Evolutionary conservation across 2,329 filamentous ascomycete genomes (phyloP).

Genomic region (Xylariaceae sp.): DNA sequence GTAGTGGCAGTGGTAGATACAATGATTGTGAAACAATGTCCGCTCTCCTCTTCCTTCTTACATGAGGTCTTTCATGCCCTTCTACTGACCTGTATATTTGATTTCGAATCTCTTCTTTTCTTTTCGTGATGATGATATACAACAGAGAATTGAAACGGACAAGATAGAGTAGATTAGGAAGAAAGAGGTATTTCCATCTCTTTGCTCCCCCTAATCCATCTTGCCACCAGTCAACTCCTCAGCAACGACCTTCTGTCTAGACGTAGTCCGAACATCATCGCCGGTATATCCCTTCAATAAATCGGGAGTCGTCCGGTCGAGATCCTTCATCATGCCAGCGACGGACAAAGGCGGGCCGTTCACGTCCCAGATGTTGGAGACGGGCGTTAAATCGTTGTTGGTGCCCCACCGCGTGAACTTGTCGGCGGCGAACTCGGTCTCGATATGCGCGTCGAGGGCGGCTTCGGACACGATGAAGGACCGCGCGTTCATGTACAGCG

Average conservation of each 20-base stretch:
- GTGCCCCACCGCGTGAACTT: slow-evolving; percentile 38
- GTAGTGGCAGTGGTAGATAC: too few relatives aligned
- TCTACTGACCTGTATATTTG: too few relatives aligned
- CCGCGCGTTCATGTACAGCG: slow-evolving; percentile 84
- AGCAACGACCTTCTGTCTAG: slow-evolving; percentile 52
- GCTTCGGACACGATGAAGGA: slow-evolving; percentile 80
- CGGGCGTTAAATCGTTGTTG: slow-evolving; percentile 25
- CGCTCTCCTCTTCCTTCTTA: too few relatives aligned
- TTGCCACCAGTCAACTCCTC: slow-evolving; percentile 59
- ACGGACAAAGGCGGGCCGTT: slow-evolving; percentile 45
- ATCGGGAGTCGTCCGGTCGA: slow-evolving; percentile 25
- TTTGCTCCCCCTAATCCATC: slow-evolving; percentile 37
- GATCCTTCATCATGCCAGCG: slow-evolving; percentile 40
- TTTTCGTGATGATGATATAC: too few relatives aligned
- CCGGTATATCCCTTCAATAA: slow-evolving; percentile 33
- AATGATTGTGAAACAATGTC: too few relatives aligned
- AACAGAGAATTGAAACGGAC: too few relatives aligned
- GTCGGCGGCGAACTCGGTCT: slow-evolving; percentile 68
- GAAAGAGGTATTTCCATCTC: too few relatives aligned
- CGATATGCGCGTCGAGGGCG: slow-evolving; percentile 70
- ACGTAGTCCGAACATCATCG: slow-evolving; percentile 43
- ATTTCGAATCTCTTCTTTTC: too few relatives aligned
- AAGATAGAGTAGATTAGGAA: too few relatives aligned
- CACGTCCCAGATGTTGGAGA: slow-evolving; percentile 50
- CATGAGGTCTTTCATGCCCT: too few relatives aligned